Percentiles rank a stretch among this genome's conserved stretches.
Conservation (phyloP, 2,329 filamentous ascomycete genomes). For the Pseudogymnoascus pannorum region DNA sequence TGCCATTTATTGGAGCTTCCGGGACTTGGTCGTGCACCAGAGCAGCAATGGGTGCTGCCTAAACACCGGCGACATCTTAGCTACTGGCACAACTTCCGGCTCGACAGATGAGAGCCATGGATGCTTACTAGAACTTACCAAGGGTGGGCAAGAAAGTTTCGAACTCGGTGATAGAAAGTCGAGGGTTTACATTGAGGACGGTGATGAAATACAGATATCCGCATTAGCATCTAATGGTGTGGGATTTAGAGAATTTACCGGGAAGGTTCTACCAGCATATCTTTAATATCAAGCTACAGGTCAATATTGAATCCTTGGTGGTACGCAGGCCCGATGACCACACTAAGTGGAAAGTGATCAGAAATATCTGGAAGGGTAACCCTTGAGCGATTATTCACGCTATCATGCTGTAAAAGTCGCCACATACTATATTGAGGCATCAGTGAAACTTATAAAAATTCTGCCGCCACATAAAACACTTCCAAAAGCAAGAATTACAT, state of each 20-base stretch:
- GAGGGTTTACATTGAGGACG: slow-evolving; percentile 30
- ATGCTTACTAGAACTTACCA: slow-evolving; percentile 35
- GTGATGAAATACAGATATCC: slow-evolving; percentile 27
- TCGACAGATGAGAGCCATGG: slow-evolving; percentile 30
- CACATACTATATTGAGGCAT: neutral
- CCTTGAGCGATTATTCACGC: neutral
- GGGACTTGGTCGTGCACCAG: slow-evolving; percentile 33
- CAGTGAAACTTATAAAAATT: neutral
- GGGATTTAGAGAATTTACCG: slow-evolving; percentile 23
- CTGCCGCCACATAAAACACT: neutral
- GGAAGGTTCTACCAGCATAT: slow-evolving; percentile 13
- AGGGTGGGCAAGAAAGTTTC: neutral
- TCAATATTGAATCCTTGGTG: neutral
- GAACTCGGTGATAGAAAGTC: slow-evolving; percentile 28
- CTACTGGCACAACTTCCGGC: slow-evolving; percentile 37
- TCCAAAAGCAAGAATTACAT: neutral
- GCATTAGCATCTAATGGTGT: slow-evolving; percentile 18
- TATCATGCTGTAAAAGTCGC: neutral
- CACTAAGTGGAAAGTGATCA: neutral
- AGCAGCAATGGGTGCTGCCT: slow-evolving; percentile 33
- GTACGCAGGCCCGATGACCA: neutral
- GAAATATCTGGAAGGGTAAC: neutral
- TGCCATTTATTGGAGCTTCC: slow-evolving; percentile 34
- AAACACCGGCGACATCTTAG: slow-evolving; percentile 35
- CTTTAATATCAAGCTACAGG: neutral